Percentiles rank a stretch among this genome's conserved stretches.
Conservation (phyloP, 306 rosid species). For the Ormosia emarginata region DNA sequence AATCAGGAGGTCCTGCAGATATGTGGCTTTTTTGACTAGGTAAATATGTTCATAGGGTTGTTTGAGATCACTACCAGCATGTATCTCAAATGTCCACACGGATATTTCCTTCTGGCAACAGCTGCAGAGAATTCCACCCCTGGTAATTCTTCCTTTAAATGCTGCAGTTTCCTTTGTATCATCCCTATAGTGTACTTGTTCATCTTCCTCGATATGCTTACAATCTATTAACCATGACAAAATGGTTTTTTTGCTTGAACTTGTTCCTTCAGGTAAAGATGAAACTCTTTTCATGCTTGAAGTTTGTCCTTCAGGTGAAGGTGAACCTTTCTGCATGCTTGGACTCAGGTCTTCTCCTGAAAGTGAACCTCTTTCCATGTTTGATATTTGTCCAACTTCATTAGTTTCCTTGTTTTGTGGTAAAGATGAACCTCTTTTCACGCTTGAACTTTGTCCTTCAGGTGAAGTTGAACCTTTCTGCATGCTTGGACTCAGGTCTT, state of each 20-base stretch:
- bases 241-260: constrained; percentile 3
- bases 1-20: background rate
- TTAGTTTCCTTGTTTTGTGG: background rate
- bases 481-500: no score
- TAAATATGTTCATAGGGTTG: constrained; percentile 22
- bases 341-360: background rate
- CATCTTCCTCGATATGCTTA: background rate
- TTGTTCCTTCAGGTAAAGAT: background rate
- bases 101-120: constrained; percentile 28
- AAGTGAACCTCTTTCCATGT: background rate
- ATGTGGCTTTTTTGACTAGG: background rate
- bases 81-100: constrained; percentile 32
- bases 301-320: background rate
- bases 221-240: constrained; percentile 39
- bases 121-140: constrained; percentile 32
- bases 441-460: background rate
- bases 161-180: background rate
- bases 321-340: background rate
- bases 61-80: background rate
- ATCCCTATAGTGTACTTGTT: constrained; percentile 14
- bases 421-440: background rate
- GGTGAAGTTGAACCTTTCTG: background rate
- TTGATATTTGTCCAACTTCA: background rate
- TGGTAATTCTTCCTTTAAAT: background rate
- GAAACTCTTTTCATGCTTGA: background rate